phyloP scores from a whole-genome alignment of 2,329 filamentous ascomycete species.

The Trichoderma brevicompactum region DNA sequence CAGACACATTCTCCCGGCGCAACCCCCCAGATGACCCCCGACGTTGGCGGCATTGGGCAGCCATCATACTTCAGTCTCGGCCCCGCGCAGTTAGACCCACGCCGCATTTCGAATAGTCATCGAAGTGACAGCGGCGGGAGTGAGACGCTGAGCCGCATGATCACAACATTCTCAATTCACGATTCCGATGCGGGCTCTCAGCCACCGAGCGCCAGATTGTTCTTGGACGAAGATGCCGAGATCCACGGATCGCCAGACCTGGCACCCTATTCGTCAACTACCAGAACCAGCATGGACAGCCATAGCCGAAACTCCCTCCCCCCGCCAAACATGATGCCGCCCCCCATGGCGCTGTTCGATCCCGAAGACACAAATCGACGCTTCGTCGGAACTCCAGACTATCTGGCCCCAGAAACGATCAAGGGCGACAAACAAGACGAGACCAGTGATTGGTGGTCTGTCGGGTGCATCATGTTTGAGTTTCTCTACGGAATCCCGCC shows the following conservation, averaged over 20 bases:
- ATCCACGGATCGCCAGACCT: constrained; percentile 79
- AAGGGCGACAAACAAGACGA: constrained; percentile 94
- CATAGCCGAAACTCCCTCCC: constrained; percentile 43
- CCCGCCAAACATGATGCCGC: constrained; percentile 75
- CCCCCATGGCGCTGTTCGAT: constrained; percentile 93
- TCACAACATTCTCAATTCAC: constrained; percentile 76
- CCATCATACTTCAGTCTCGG: constrained; percentile 91
- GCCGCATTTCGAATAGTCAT: constrained; percentile 72
- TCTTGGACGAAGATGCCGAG: constrained; percentile 76
- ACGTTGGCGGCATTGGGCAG: constrained; percentile 66
- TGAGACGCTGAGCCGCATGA: constrained; percentile 81
- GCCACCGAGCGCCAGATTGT: constrained; percentile 57
- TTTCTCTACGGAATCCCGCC: constrained; percentile 92
- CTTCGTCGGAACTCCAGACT: constrained; percentile 96
- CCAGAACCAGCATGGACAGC: constrained; percentile 42
- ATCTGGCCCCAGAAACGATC: constrained; percentile 95
- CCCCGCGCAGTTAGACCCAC: constrained; percentile 60
- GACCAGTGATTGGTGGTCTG: constrained; percentile 99
- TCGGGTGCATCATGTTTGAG: constrained; percentile 98
- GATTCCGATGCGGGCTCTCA: constrained; percentile 56
- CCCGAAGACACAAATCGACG: constrained; percentile 90
- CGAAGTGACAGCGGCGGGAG: constrained; percentile 93
- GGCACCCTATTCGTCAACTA: constrained; percentile 48
- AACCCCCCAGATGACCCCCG: constrained; percentile 85
- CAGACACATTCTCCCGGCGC: constrained; percentile 74